A percentile compares a stretch with the other conserved stretches of the same genome.
These are phyloP conservation scores for Beauveria brongniartii DNA, from an alignment of 2,329 filamentous ascomycete species.

Conservation along the genomic window DNA sequence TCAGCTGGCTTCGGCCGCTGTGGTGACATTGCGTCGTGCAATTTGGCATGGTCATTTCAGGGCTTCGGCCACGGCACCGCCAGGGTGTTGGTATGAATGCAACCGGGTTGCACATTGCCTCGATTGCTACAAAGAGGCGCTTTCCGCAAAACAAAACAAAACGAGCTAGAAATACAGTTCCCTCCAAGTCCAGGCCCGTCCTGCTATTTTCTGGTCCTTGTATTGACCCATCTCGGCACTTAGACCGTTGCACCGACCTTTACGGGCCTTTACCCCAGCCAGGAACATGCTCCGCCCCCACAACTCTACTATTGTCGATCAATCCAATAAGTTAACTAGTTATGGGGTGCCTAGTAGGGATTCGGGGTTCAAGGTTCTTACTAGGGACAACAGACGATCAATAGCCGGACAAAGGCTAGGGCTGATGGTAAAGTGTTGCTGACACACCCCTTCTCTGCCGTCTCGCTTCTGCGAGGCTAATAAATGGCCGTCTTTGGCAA, in stretches of 20 bases:
- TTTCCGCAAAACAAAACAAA: too few species aligned
- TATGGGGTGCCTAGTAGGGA: background rate
- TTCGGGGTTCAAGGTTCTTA: background rate
- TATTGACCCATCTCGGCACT: background rate
- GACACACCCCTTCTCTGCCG: too few species aligned
- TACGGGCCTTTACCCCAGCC: constrained; percentile 7
- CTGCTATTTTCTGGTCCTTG: background rate
- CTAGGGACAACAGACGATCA: background rate
- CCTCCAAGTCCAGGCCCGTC: background rate
- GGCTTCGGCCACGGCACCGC: background rate
- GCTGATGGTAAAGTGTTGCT: background rate
- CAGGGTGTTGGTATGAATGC: too few species aligned
- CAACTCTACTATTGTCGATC: constrained; percentile 2
- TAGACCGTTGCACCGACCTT: background rate
- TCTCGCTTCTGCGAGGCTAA: too few species aligned
- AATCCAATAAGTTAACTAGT: background rate
- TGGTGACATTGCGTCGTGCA: background rate
- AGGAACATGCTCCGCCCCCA: constrained; percentile 5
- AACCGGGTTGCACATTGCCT: too few species aligned
- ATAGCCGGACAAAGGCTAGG: background rate
- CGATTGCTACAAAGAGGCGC: too few species aligned
- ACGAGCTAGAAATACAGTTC: too few species aligned
- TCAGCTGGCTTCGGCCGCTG: background rate
- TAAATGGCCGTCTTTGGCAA: too few species aligned
- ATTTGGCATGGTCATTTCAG: background rate